Conservation (phyloP, 345 rosid species). For the Syzygium aromaticum region DNA sequence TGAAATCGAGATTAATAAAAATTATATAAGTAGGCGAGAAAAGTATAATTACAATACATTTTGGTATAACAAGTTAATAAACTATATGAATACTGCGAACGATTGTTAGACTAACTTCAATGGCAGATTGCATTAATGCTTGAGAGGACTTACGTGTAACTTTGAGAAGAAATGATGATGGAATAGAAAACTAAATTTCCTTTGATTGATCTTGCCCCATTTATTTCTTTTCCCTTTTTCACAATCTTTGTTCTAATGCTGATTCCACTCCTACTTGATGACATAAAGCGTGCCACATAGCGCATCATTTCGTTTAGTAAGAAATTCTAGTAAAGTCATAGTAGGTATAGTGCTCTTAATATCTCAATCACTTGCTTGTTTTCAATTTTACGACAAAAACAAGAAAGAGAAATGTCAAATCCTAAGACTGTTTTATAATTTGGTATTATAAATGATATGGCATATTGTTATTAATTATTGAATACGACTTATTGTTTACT, state of each 20-base stretch:
- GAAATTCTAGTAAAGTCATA: not conserved
- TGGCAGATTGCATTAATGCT: not conserved
- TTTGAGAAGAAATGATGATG: not conserved
- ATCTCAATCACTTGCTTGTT: rapidly evolving
- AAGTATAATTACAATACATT: not conserved
- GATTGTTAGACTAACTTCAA: not conserved
- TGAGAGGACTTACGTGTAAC: not conserved
- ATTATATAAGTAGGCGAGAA: not conserved
- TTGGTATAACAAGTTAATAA: not conserved
- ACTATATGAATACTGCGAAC: not conserved
- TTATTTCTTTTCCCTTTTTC: not conserved
- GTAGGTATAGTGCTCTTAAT: not conserved
- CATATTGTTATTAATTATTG: not conserved
- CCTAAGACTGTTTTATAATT: not conserved
- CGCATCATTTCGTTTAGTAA: not conserved
- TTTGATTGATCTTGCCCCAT: not conserved
- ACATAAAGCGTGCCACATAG: not conserved
- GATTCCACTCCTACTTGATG: not conserved
- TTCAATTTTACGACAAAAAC: not conserved
- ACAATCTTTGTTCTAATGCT: not conserved
- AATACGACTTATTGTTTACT: not conserved
- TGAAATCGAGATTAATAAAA: not conserved
- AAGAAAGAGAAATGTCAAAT: not conserved
- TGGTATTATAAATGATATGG: not conserved
- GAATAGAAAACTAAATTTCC: not conserved